Base-by-base conservation (phyloP, 2,329 filamentous ascomycete genomes). In the Chaetomiaceae sp. region DNA sequence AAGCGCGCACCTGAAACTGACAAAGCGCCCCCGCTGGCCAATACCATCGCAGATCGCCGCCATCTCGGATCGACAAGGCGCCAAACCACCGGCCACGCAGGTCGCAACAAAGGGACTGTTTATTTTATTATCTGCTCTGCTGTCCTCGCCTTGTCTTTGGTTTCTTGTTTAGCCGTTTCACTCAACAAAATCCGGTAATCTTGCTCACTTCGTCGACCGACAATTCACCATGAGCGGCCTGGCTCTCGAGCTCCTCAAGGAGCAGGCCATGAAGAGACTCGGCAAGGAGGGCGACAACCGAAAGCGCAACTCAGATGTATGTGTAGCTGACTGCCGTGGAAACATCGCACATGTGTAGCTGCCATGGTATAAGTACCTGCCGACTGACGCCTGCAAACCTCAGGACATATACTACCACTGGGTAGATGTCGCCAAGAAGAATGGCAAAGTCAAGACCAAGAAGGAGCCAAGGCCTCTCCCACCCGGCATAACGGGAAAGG, bases 331-430 rank as follows among this genome's bases (percentile, higher is more conserved):
- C n/a, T 33, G n/a, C 21, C 9, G 9, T 30, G 25, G 25, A 16
- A 20, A n/a, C n/a, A n/a, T n/a, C n/a, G n/a, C n/a, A n/a, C n/a
- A n/a, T n/a, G n/a, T n/a, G n/a, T n/a, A n/a, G n/a, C n/a, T n/a
- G n/a, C n/a, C n/a, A n/a, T n/a, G n/a, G n/a, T n/a, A n/a, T n/a
- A n/a, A n/a, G n/a, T n/a, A n/a, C n/a, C n/a, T n/a, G n/a, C n/a
- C n/a, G n/a, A n/a, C n/a, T n/a, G n/a, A n/a, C n/a, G n/a, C n/a
- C n/a, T n/a, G n/a, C n/a, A n/a, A 61, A 55, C 38, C 42, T 8
- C 64, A 96, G 89, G 91, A 97, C 67, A 90, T 91, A 5, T 96
- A 90, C 73, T 95, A 91, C 64, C 89, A 95, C 68, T 78, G 84
- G 61, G 84, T 96, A 32, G 84, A 85, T 20, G 85, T 91, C 37